Percentiles rank a stretch among this genome's conserved stretches.
Conservation (phyloP, 768 basidiomycete genomes). For the Calvatia gigantea region DNA sequence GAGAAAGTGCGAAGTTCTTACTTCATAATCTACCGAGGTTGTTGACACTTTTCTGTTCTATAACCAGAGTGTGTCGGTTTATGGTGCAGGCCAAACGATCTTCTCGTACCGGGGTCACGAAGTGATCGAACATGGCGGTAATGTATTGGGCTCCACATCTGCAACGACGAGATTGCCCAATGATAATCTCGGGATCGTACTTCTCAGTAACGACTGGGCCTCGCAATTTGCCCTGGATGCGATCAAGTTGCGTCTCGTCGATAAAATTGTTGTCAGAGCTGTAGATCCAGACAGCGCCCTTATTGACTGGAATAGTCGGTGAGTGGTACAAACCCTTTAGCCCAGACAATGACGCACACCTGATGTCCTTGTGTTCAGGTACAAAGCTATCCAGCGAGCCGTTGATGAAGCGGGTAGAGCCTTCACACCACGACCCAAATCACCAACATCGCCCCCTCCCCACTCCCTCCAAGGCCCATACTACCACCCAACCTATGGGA, state of each 20-base stretch:
- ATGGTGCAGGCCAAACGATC: conserved; percentile 35
- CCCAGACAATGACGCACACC: no score
- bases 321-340: no score
- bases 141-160: conserved; percentile 32
- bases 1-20: conserved; percentile 25
- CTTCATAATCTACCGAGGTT: background rate
- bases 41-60: background rate
- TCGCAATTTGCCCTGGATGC: conserved; percentile 29
- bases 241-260: conserved; percentile 34
- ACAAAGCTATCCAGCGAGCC: background rate
- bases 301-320: conserved; percentile 32
- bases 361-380: background rate
- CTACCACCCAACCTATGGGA: background rate
- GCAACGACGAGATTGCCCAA: conserved; percentile 29
- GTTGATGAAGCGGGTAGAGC: background rate
- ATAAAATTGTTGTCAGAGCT: conserved; percentile 25
- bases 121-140: conserved; percentile 40
- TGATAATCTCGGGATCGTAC: conserved; percentile 28
- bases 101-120: conserved; percentile 38
- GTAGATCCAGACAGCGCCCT: conserved; percentile 4
- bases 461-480: background rate
- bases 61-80: conserved; percentile 33
- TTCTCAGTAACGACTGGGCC: conserved; percentile 38
- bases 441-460: background rate
- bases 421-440: background rate